Base-by-base conservation (phyloP, 2,329 filamentous ascomycete species). In the Aspergillus melleus region DNA sequence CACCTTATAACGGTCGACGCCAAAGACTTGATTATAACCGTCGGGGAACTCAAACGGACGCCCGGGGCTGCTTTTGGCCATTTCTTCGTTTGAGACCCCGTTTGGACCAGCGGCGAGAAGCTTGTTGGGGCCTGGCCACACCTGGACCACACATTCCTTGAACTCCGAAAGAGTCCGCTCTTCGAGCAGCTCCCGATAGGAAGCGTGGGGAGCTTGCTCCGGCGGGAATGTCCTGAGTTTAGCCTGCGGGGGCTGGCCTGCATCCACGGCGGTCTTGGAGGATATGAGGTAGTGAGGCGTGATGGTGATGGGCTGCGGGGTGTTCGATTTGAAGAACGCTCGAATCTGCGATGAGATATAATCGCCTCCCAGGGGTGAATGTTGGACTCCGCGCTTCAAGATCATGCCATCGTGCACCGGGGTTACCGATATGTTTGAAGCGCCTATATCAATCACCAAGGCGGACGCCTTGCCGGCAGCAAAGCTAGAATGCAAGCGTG, bases 41-140 rank as follows among this genome's bases (percentile, higher is more conserved):
- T 98, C 92, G 10, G 95, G 95, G 85, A 99, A 95, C 80, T 99
- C 95, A 71, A 97, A 99, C 11, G 95, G 90, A 55, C 92, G 89
- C 46, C 91, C 91, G 0, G 92, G 91, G 64, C 88, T 87, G 49
- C 79, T 83, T 73, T 86, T 88, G 59, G 88, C 88, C 52, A 87
- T 82, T 47, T 97, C 93, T 72, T 95, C 87, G 73, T 94, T 96
- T 5, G 80, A 77, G 26, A 79, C 68, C 42, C 88, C 87, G 22
- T 76, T 77, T 79, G 84, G 66, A 76, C 71, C 67, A n/a, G 76
- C 75, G 46, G 67, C 73, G 67, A 72, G 75, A 69, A 92, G 87
- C 62, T 87, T 84, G 60, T 88, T 88, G 0, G 91, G 91, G 0
- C 91, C 91, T 26, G 87, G 86, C 94, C 95, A 99, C 14, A 94